Base-by-base conservation (phyloP, 306 rosid species). In the Medicago lupulina region DNA sequence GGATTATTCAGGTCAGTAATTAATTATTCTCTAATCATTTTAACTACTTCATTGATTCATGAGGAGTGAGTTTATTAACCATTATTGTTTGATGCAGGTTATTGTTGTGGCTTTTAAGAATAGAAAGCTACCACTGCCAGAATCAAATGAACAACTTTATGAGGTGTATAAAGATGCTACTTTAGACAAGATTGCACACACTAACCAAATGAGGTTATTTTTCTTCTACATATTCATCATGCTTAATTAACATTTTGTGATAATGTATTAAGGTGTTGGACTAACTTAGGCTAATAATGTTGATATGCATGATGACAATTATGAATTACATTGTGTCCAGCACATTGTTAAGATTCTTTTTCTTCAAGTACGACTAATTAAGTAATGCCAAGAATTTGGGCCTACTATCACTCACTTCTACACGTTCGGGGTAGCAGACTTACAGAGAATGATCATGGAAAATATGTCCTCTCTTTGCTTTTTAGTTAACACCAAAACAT, bases 161-260 rank as follows among this genome's bases (percentile, higher is more conserved):
- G 97, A 93, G 83, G 84, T 74, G 8, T 79, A 86, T n/a, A 85
- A 87, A 31, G 92, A 81, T 43, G 55, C 44, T 47, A 51, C 71
- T 9, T 46, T 70, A 11, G 92, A 85, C 40, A 86, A 86, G 77
- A 79, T 93, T 57, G 59, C 90, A 70, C 97, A 87, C 50, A 89
- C 98, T 51, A 77, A 85, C 13, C 94, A 93, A 63, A 82, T 93
- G 83, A 88, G 97, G 97, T 93, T 67, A 81, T 0, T 57, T 25
- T 39, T 8, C 6, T 17, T 9, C 21, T 53, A 11, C 0, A 58
- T 58, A 28, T 58, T 53, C 61, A 57, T 53, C 57, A 57, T 76
- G 25, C 8, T 23, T 58, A 12, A 16, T 79, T 70, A 14, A 55
- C 50, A 78, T 12, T 58, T 78, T 76, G 80, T 64, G 19, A 31